Evolutionary conservation across 2,329 filamentous ascomycete genomes (phyloP).

Genomic region (Talaromyces funiculosus): DNA sequence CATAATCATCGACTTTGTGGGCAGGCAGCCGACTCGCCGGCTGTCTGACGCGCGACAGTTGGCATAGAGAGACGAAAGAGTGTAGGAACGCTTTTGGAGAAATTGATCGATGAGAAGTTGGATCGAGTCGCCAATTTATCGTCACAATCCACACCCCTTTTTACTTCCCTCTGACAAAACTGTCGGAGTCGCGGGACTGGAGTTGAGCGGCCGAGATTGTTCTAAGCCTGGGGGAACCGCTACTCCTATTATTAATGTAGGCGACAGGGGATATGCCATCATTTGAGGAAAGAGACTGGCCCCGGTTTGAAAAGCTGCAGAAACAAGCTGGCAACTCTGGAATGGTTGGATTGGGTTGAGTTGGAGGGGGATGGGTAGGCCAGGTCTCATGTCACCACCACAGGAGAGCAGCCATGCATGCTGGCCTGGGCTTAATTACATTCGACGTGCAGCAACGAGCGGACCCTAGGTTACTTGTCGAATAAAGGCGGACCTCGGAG

Average conservation of each 20-base stretch:
- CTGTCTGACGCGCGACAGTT: conserved; percentile 21
- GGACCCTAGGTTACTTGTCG: conserved; percentile 8
- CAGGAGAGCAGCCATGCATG: conserved; percentile 9
- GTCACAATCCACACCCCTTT: not conserved
- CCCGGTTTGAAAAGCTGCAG: conserved; percentile 10
- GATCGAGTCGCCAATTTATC: not conserved
- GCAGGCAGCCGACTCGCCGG: conserved; percentile 29
- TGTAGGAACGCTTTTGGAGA: not conserved
- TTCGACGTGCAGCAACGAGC: conserved; percentile 13
- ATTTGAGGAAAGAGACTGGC: conserved; percentile 2
- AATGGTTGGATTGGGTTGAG: conserved; percentile 1
- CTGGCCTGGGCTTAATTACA: conserved; percentile 6
- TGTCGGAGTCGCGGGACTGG: not conserved
- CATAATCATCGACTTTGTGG: conserved; percentile 14
- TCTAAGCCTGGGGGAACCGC: conserved; percentile 3
- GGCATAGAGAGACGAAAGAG: conserved; percentile 10
- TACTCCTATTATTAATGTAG: conserved; percentile 1
- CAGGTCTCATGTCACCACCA: conserved; percentile 14
- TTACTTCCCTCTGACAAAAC: not conserved
- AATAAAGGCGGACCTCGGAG: not conserved
- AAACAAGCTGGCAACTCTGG: conserved; percentile 13
- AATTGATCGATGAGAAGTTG: not conserved
- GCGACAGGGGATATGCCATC: conserved; percentile 9
- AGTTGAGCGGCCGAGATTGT: conserved; percentile 3
- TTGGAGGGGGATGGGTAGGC: not conserved